Evolutionary conservation across 139 green algal species (phyloP), one percentile per base, ranked within the genome.

Genomic region (Penium margaritaceum): DNA sequence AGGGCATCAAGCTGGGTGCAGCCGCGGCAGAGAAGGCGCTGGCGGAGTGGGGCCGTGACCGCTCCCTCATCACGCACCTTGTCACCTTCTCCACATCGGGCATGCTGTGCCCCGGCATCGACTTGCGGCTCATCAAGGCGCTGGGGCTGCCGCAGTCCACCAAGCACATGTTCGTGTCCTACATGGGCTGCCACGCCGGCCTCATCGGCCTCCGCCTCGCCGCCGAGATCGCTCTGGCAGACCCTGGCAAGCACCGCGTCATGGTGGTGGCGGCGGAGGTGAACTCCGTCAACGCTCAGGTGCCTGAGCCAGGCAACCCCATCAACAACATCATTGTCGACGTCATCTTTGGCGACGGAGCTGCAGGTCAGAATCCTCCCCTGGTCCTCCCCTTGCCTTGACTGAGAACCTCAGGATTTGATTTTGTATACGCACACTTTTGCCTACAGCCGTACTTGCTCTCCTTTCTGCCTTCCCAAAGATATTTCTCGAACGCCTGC

Each of bases 271-370:
- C 54, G 17, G 38, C 27, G 30, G 68, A 76, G 60, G 33, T 76
- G 34, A 76, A 76, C 53, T 76, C 68, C 24, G 68, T 67, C 21
- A 76, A 67, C 51, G 68, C 39, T 2, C 46, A 76, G 15, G 17
- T 30, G 6, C 7, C 30, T 9, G 27, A 76, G 2, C 68, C 68
- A 5, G 51, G 70, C 29, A 67, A 76, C 32, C 46, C 60, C 3
- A 46, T 76, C 37, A 76, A 76, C 68, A 76, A 76, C 53, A 67
- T 76, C 27, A 76, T 76, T 14, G 68, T 76, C 3, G 29, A 44
- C 27, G 27, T 27, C 51, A 76, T 76, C 51, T 76, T 76, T 62
- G 68, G 53, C 21, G 68, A 76, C 7, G 68, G 68, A n/a, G 68
- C 68, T 39, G 32, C 21, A 29, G 68, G 68, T 76, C 19, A 67